Base-by-base conservation (phyloP, 2,329 filamentous ascomycete species). In the Cladophialophora yegresii region DNA sequence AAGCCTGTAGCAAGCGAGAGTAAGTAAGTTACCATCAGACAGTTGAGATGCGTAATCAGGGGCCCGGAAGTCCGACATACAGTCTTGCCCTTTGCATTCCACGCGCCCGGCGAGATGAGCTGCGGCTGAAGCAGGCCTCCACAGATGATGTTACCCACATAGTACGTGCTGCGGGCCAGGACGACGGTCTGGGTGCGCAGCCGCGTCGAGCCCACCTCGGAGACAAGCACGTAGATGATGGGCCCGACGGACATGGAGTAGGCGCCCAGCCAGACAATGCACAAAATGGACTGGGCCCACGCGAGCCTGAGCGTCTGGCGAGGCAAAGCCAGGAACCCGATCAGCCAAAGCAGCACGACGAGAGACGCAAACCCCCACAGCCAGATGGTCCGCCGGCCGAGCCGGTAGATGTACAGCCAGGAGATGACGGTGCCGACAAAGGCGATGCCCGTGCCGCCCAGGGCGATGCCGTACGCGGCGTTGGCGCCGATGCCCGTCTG, bases 401-500 rank as follows among this genome's bases (percentile, higher is more conserved):
- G 66, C 54, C 68, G 64, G 23, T 65, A 64, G 65, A 76, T 75
- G 12, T 73, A 64, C 54, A 73, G 71, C 71, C 75, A 76, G 4
- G 75, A 73, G 12, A 74, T 61, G 8, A 77, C 54, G 2, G 69
- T 71, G 10, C 74, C 75, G 16, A 75, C 32, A 83, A 92, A 92
- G 78, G 93, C 85, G 74, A 87, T 85, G n/a, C 80, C 82, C 70
- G 85, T 86, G 67, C 85, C 83, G 56, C 84, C 84, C 64, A 87
- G 79, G 9, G 83, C 81, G 71, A 87, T 84, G 61, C 82, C 77
- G 66, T 85, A 87, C 0, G 85, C 79, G 26, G 81, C 77, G 13
- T 76, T 74, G 1, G 80, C 76, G 0, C 75, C 70, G 30, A 87
- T 73, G 1, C 85, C 85, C 2, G 84, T 84, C 70, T 84, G 81